These are phyloP conservation scores for Colletotrichum godetiae DNA, from an alignment of 2,329 filamentous ascomycete genomes.

Conservation along the genomic window DNA sequence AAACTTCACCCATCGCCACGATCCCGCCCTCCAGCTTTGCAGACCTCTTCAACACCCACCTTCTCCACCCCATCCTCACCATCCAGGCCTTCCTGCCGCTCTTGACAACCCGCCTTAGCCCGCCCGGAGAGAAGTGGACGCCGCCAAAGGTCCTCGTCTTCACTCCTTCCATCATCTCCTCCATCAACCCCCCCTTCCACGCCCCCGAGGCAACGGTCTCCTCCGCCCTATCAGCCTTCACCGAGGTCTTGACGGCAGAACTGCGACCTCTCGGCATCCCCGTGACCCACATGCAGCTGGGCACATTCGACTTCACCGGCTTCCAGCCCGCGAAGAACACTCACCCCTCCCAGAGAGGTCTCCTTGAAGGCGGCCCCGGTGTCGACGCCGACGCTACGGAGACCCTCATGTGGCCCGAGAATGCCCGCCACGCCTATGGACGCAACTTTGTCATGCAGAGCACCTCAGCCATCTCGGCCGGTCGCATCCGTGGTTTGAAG, in stretches of 20 bases:
- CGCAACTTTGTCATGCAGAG: slow-evolving; percentile 70
- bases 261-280: slow-evolving; percentile 79
- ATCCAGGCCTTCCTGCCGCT: slow-evolving; percentile 91
- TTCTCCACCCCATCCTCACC: slow-evolving; percentile 89
- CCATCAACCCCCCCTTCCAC: slow-evolving; percentile 82
- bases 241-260: slow-evolving; percentile 82
- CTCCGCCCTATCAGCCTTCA: slow-evolving; percentile 87
- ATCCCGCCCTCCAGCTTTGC: slow-evolving; percentile 87
- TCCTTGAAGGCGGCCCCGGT: slow-evolving; percentile 53
- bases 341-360: slow-evolving; percentile 49
- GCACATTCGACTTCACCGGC: slow-evolving; percentile 86
- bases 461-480: slow-evolving; percentile 65
- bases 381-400: slow-evolving; percentile 60
- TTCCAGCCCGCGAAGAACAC: slow-evolving; percentile 63
- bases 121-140: slow-evolving; percentile 59
- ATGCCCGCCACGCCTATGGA: slow-evolving; percentile 69
- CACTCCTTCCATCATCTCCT: slow-evolving; percentile 83
- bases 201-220: slow-evolving; percentile 88
- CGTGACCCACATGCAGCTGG: slow-evolving; percentile 89
- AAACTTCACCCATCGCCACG: slow-evolving; percentile 85
- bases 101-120: slow-evolving; percentile 71
- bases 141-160: slow-evolving; percentile 80
- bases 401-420: slow-evolving; percentile 72
- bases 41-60: slow-evolving; percentile 90
- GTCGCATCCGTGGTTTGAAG: slow-evolving; percentile 68